phyloP scores from a whole-genome alignment of 768 basidiomycete genomes.

The Termitomyces sp. region DNA sequence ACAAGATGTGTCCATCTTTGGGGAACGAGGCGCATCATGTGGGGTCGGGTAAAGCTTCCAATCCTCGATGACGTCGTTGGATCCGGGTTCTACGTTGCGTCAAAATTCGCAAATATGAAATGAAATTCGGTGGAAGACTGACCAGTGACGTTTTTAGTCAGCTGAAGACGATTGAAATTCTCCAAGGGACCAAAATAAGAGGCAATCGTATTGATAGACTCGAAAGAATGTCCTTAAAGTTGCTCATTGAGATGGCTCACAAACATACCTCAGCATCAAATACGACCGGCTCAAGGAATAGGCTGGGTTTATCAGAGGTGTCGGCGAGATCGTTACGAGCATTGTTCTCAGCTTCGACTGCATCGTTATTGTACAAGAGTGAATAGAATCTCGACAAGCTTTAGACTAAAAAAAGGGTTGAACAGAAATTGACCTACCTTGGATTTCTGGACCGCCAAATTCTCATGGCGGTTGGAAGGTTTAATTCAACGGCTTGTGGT shows the following conservation, averaged over 20 bases:
- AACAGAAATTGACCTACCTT: constrained; percentile 32
- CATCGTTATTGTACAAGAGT: constrained; percentile 53
- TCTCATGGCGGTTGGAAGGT: constrained; percentile 57
- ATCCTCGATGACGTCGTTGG: constrained; percentile 6
- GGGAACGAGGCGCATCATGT: constrained; percentile 51
- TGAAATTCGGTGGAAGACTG: not conserved
- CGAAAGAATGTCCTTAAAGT: not conserved
- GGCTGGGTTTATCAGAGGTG: constrained; percentile 19
- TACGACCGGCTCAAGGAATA: constrained; percentile 52
- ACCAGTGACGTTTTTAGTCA: constrained; percentile 11
- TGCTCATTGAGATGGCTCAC: not conserved
- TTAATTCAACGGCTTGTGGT: constrained; percentile 32
- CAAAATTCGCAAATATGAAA: not conserved
- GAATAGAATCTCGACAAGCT: constrained; percentile 27
- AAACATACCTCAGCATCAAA: constrained; percentile 53
- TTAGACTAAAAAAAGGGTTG: not conserved
- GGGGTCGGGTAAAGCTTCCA: constrained; percentile 36
- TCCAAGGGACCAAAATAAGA: constrained; percentile 65
- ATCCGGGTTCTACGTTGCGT: not conserved
- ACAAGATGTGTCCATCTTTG: constrained; percentile 52
- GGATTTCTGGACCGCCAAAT: constrained; percentile 46
- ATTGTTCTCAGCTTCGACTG: constrained; percentile 33
- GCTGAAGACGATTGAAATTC: constrained; percentile 34
- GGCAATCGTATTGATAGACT: constrained; percentile 51
- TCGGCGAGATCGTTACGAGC: constrained; percentile 13